Evolutionary conservation across 768 basidiomycete species (phyloP).

Genomic region (Postia placenta): DNA sequence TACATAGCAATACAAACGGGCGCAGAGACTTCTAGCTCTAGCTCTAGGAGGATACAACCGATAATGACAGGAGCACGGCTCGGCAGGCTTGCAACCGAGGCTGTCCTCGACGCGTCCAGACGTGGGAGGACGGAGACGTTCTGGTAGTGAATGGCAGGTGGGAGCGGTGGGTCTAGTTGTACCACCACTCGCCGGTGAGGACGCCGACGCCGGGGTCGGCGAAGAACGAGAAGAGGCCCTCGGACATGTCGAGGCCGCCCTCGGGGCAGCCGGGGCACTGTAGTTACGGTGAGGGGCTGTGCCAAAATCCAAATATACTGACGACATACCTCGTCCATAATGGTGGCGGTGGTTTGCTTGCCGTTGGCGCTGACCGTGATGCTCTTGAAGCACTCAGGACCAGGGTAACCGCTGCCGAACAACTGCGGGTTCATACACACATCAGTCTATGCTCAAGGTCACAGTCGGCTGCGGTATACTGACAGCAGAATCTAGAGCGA

Average conservation of each 20-base stretch:
- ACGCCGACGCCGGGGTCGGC: slow-evolving; percentile 42
- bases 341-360: slow-evolving; percentile 47
- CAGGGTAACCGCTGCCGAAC: slow-evolving; percentile 57
- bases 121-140: background rate
- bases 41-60: too few species aligned
- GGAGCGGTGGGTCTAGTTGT: slow-evolving; percentile 19
- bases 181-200: slow-evolving; percentile 57
- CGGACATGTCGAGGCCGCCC: slow-evolving; percentile 62
- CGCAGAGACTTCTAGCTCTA: too few species aligned
- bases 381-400: slow-evolving; percentile 52
- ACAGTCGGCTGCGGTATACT: slow-evolving; percentile 6
- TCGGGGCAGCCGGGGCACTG: slow-evolving; percentile 64
- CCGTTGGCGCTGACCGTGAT: slow-evolving; percentile 61
- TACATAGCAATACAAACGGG: too few species aligned
- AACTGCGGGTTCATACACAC: slow-evolving; percentile 25
- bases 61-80: too few species aligned
- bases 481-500: slow-evolving; percentile 32
- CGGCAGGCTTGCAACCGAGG: background rate
- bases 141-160: background rate
- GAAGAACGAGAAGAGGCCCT: slow-evolving; percentile 62
- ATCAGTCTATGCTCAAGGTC: background rate
- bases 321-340: slow-evolving; percentile 54
- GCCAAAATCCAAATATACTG: background rate
- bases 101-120: background rate
- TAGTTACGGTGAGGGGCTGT: background rate